Evolutionary conservation across 2,329 filamentous ascomycete species (phyloP), one percentile per base, ranked within the genome.

Genomic region (Eutypella sp.): DNA sequence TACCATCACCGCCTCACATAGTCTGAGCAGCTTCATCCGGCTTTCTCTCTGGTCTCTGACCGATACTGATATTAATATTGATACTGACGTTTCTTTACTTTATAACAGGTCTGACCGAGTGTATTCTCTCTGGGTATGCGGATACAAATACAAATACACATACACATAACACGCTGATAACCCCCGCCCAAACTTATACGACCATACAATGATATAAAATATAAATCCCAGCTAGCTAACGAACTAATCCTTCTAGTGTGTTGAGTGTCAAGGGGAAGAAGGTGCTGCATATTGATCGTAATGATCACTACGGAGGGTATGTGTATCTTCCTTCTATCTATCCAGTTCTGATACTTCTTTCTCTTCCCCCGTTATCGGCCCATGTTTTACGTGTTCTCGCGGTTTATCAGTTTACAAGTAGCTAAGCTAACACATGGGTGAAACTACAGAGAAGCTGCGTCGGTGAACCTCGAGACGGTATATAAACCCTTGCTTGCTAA

Each of bases 261-360:
- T 76, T 97, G 67, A 96, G 90, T 75, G 92, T 97, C 63, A 96
- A 97, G 79, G 92, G 92, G 70, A 92, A 95, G 79, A 97, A 97
- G 78, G 93, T 99, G 65, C 81, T 99, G 56, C 93, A 99, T 76
- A 96, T 99, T 68, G 93, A 97, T 74, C 86, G 91, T 67, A 97
- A 97, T 68, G 89, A 95, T 69, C 91, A 97, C 76, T 97, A 96
- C 66, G 93, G 93, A 80, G 93, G 89, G 91, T 95, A 75, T 63
- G 87, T 78, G 46, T 45, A 5, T 49, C 45, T 49, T 27, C 44
- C 40, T 48, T 45, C 31, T 45, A 39, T 38, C 29, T 49, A n/a
- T n/a, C n/a, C n/a, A n/a, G n/a, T n/a, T n/a, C n/a, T n/a, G n/a
- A n/a, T n/a, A 36, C 36, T 48, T 41, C 36, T 37, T 44, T 27